Evolutionary conservation across 2,329 filamentous ascomycete genomes (phyloP).

Genomic region (Lachnellula willkommii): DNA sequence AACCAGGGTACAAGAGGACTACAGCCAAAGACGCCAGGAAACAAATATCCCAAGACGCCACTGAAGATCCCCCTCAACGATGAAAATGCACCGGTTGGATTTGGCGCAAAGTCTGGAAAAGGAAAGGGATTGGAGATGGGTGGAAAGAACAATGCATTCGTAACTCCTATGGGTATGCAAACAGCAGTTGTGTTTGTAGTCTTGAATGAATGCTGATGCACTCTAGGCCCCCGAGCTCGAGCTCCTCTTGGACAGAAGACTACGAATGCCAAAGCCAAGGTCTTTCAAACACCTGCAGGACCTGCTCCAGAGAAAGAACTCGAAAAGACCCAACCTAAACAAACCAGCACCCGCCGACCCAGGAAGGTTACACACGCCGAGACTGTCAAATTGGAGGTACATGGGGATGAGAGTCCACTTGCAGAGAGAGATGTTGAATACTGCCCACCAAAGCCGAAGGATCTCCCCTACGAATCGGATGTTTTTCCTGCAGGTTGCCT

Average conservation of each 20-base stretch:
- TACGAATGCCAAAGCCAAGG: constrained; percentile 81
- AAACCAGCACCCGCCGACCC: constrained; percentile 51
- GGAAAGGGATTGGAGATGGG: constrained; percentile 51
- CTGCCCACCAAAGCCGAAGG: constrained; percentile 67
- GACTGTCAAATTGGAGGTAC: constrained; percentile 58
- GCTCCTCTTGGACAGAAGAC: constrained; percentile 91
- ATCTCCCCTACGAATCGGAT: constrained; percentile 65
- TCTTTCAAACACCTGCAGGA: constrained; percentile 60
- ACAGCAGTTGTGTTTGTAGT: background rate
- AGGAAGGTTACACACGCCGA: constrained; percentile 51
- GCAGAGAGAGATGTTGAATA: constrained; percentile 80
- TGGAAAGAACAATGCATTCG: constrained; percentile 57
- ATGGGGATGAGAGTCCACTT: constrained; percentile 44
- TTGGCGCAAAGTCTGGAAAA: constrained; percentile 55
- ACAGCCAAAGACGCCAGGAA: constrained; percentile 72
- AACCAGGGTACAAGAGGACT: constrained; percentile 59
- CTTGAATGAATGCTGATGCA: background rate
- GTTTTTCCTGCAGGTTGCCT: constrained; percentile 55
- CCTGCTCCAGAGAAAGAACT: constrained; percentile 54
- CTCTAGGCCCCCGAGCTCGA: constrained; percentile 51
- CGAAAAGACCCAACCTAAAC: constrained; percentile 55
- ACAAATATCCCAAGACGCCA: constrained; percentile 74
- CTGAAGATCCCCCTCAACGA: constrained; percentile 73
- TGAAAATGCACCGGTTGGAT: constrained; percentile 65
- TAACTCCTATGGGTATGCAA: constrained; percentile 72